Conservation (phyloP, 495 filamentous ascomycete species). For the Platismatia glauca region DNA sequence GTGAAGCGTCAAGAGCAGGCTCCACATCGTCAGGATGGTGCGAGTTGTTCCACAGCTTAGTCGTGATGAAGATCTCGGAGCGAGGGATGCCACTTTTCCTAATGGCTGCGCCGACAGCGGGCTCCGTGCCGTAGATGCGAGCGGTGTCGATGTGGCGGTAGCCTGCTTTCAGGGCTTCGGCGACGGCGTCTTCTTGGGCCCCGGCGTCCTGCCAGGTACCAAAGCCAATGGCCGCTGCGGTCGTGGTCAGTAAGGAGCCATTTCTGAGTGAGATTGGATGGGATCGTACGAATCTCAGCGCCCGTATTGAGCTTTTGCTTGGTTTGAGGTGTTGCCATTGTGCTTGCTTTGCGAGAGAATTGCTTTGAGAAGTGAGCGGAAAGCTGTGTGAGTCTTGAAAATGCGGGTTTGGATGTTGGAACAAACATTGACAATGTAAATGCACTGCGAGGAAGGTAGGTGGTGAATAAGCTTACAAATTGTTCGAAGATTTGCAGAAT, state of each 20-base stretch:
- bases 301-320: constrained; percentile 43
- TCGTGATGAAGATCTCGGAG: constrained; percentile 57
- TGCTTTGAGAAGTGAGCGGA: constrained; percentile 16
- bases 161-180: constrained; percentile 44
- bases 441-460: too few species aligned
- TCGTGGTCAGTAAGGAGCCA: background rate
- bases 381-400: constrained; percentile 19
- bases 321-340: constrained; percentile 29
- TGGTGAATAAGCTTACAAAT: background rate
- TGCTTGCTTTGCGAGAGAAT: constrained; percentile 12
- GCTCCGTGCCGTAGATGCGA: constrained; percentile 40
- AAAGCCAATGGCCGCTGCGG: constrained; percentile 22
- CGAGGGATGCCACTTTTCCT: constrained; percentile 46
- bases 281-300: constrained; percentile 34
- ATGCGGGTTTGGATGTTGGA: constrained; percentile 9
- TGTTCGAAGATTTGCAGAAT: too few species aligned
- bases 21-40: constrained; percentile 55
- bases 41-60: constrained; percentile 61
- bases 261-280: background rate
- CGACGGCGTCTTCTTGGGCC: constrained; percentile 38
- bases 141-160: constrained; percentile 57
- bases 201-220: constrained; percentile 43
- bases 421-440: background rate
- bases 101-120: constrained; percentile 49
- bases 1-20: constrained; percentile 49